These are phyloP conservation scores for Hirschioporus abietinus DNA, from an alignment of 768 basidiomycete genomes.

Conservation along the genomic window DNA sequence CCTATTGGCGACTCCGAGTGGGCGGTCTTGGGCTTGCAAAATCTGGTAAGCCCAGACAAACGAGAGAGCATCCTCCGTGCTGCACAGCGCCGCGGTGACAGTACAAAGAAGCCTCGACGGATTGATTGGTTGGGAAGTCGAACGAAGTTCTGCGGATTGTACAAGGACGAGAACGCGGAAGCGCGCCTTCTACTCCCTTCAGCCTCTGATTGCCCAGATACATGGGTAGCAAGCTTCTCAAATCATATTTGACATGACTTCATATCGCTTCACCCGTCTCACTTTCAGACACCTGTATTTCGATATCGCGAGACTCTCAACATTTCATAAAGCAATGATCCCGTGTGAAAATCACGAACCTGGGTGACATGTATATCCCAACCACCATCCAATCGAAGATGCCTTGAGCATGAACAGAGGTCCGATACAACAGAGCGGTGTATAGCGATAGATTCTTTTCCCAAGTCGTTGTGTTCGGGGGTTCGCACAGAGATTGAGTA, in stretches of 20 bases:
- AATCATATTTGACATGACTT: neutral
- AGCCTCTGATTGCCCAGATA: constrained; percentile 37
- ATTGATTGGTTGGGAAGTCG: constrained; percentile 60
- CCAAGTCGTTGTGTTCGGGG: no score
- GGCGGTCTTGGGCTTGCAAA: constrained; percentile 46
- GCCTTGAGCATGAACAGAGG: no score
- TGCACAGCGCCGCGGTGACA: constrained; percentile 16
- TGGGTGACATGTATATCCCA: no score
- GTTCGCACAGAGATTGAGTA: no score
- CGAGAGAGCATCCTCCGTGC: constrained; percentile 45
- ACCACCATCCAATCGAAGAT: no score
- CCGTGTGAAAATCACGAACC: no score
- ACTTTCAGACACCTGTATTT: no score
- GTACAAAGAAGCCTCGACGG: constrained; percentile 20
- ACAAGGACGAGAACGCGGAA: constrained; percentile 52
- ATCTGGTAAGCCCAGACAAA: constrained; percentile 37
- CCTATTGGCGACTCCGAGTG: constrained; percentile 63
- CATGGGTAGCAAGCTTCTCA: constrained; percentile 50
- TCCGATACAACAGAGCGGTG: no score
- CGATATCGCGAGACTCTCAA: no score
- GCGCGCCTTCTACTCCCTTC: constrained; percentile 49
- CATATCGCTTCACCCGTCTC: neutral
- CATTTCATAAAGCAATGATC: no score
- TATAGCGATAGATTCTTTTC: no score
- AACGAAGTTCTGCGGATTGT: constrained; percentile 58